These are phyloP conservation scores for Epichloe amarillans DNA, from an alignment of 2,329 filamentous ascomycete species.

Conservation along the genomic window DNA sequence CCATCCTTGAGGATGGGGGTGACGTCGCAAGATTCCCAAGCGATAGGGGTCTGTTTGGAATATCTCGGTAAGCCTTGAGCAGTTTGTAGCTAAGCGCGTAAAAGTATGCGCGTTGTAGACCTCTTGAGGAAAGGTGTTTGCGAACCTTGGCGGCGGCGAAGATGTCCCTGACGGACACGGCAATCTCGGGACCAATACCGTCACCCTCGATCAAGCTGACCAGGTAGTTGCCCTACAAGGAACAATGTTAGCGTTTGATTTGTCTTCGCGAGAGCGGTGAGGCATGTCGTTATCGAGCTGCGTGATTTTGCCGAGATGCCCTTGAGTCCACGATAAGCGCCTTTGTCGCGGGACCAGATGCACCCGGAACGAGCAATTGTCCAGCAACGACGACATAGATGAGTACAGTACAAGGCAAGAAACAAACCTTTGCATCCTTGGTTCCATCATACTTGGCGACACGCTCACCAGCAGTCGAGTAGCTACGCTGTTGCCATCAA, in stretches of 20 bases:
- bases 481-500: slow-evolving; percentile 42
- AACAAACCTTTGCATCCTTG: slow-evolving; percentile 74
- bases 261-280: neutral
- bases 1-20: slow-evolving; percentile 88
- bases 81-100: neutral
- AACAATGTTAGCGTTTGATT: neutral
- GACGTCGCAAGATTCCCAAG: slow-evolving; percentile 96
- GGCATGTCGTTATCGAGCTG: neutral
- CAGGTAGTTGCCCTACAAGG: slow-evolving; percentile 71
- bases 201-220: slow-evolving; percentile 98
- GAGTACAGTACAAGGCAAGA: slow-evolving; percentile 6
- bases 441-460: slow-evolving; percentile 90
- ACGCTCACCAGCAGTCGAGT: slow-evolving; percentile 50
- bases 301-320: slow-evolving; percentile 13
- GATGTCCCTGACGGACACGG: slow-evolving; percentile 97
- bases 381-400: neutral
- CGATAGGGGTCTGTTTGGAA: slow-evolving; percentile 60
- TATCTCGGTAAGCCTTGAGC: neutral
- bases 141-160: slow-evolving; percentile 84
- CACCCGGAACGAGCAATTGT: neutral
- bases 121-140: neutral
- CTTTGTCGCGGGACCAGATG: neutral
- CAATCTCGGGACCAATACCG: slow-evolving; percentile 95
- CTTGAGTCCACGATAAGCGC: slow-evolving; percentile 3
- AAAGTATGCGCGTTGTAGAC: neutral